These are phyloP conservation scores for Hymenoscyphus scutula DNA, from an alignment of 2,329 filamentous ascomycete genomes.

Conservation along the genomic window DNA sequence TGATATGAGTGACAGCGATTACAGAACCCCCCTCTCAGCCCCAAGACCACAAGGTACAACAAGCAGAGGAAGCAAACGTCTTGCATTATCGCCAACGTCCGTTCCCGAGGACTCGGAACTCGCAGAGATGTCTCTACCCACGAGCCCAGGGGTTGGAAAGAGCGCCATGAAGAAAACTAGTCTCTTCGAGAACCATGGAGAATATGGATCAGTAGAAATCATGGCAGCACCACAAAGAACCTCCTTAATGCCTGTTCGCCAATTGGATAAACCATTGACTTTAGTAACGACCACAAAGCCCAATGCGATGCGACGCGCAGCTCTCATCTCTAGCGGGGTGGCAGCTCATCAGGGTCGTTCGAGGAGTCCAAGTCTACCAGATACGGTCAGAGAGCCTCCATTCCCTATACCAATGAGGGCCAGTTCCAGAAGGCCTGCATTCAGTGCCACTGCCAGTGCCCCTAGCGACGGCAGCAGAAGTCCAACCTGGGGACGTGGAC, in stretches of 20 bases:
- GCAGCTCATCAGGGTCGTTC: slow-evolving; percentile 64
- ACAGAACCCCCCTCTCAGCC: slow-evolving; percentile 62
- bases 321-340: slow-evolving; percentile 77
- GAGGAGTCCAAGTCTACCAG: slow-evolving; percentile 64
- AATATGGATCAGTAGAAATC: slow-evolving; percentile 27
- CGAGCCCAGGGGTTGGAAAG: slow-evolving; percentile 10
- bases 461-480: slow-evolving; percentile 72
- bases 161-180: slow-evolving; percentile 19
- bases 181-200: slow-evolving; percentile 21
- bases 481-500: slow-evolving; percentile 63
- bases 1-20: slow-evolving; percentile 66
- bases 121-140: slow-evolving; percentile 20
- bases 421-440: slow-evolving; percentile 72
- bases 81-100: slow-evolving; percentile 26
- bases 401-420: slow-evolving; percentile 89
- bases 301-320: slow-evolving; percentile 69
- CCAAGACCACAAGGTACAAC: slow-evolving; percentile 47
- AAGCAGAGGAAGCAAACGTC: slow-evolving; percentile 20
- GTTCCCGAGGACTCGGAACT: slow-evolving; percentile 31
- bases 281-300: slow-evolving; percentile 32
- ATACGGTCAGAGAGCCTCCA: slow-evolving; percentile 62
- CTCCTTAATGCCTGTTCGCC: slow-evolving; percentile 26
- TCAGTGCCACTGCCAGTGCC: slow-evolving; percentile 64
- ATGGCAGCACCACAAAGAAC: slow-evolving; percentile 22
- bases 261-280: slow-evolving; percentile 35